Percentiles rank a stretch among this genome's conserved stretches.
Conservation (phyloP, 768 basidiomycete species). For the Lentinula aciculospora region DNA sequence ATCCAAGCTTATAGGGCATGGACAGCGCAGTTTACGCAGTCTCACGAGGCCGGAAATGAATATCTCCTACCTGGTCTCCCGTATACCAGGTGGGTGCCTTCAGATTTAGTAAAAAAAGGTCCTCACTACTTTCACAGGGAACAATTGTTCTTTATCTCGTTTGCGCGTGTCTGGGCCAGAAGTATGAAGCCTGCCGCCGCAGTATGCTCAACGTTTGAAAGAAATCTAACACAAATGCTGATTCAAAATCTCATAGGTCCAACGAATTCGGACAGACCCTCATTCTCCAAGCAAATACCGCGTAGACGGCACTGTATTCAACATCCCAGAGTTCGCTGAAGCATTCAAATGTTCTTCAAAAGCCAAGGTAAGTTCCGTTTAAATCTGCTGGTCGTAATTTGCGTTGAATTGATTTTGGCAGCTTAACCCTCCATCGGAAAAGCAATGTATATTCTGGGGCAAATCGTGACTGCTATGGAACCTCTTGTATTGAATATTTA, state of each 20-base stretch:
- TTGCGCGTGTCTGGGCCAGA: constrained; percentile 83
- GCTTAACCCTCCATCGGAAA: constrained; percentile 80
- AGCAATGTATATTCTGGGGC: constrained; percentile 76
- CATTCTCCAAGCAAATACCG: constrained; percentile 81
- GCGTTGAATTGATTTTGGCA: constrained; percentile 21
- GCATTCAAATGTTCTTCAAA: constrained; percentile 79
- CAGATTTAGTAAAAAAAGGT: not conserved
- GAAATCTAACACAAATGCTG: not conserved
- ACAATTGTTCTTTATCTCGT: constrained; percentile 92
- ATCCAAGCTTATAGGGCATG: constrained; percentile 90
- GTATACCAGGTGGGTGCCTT: constrained; percentile 52
- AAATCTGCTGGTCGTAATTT: not conserved
- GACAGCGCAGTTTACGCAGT: constrained; percentile 69
- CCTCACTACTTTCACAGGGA: constrained; percentile 45
- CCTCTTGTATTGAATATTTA: not conserved
- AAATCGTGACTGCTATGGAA: constrained; percentile 1
- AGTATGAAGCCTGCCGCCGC: constrained; percentile 76
- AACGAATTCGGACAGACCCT: constrained; percentile 80
- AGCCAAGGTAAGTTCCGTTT: constrained; percentile 52
- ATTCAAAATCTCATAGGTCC: constrained; percentile 37
- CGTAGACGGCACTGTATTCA: constrained; percentile 81
- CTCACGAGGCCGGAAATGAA: constrained; percentile 53
- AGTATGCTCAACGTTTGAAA: constrained; percentile 31
- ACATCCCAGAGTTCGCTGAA: constrained; percentile 83
- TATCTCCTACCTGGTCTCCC: constrained; percentile 78